phyloP scores from a whole-genome alignment of 75 land plant species.

The Sequoiadendron giganteum region DNA sequence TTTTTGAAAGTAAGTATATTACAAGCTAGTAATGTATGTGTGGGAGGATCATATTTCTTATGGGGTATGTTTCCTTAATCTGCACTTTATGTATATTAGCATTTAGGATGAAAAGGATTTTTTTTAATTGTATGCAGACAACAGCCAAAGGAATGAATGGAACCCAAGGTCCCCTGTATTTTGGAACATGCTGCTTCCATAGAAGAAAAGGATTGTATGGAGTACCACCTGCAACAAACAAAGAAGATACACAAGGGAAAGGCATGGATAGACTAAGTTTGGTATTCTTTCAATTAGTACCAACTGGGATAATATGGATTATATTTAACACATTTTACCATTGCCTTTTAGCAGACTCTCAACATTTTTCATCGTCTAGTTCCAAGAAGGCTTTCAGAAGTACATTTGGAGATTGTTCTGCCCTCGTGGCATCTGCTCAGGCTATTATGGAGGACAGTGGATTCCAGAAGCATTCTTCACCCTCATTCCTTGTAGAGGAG shows the following conservation, averaged over 20 bases:
- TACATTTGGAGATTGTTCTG: conserved; percentile 14
- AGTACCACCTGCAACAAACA: neutral
- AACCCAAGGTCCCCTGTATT: conserved; percentile 17
- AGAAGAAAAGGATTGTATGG: conserved; percentile 28
- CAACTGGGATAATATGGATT: neutral
- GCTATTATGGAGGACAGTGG: neutral
- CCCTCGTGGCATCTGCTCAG: neutral
- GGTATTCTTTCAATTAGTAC: neutral
- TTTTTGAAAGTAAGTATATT: neutral
- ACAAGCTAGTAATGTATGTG: neutral
- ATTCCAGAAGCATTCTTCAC: neutral
- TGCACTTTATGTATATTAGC: too few species aligned
- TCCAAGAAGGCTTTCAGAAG: neutral
- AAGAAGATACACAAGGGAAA: neutral
- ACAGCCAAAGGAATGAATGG: conserved; percentile 7
- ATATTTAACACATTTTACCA: neutral
- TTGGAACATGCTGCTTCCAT: conserved; percentile 21
- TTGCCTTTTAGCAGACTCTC: neutral
- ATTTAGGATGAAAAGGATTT: neutral
- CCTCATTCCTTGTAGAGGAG: conserved; percentile 10
- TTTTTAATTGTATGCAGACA: neutral
- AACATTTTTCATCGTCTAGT: neutral
- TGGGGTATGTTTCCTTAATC: too few species aligned
- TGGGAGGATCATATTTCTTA: too few species aligned
- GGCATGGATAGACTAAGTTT: neutral